phyloP scores from a whole-genome alignment of 495 filamentous ascomycete genomes.

The Hyaloscypha finlandica region DNA sequence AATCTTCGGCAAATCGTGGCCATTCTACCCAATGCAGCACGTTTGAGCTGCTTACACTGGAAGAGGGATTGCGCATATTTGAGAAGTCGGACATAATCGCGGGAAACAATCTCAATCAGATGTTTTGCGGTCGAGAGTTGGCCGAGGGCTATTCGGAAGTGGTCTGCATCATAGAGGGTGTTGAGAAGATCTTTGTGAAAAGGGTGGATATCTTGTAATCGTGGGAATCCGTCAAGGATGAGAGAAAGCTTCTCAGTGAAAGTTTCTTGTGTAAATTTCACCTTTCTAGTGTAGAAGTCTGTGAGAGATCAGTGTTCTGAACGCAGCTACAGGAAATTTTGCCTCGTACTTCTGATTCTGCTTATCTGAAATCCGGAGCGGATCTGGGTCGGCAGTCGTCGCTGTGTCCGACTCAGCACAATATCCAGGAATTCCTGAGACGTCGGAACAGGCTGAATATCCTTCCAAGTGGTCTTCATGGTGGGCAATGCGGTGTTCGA shows the following conservation, averaged over 20 bases:
- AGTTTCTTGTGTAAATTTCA: slow-evolving; percentile 98
- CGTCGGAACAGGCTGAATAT: slow-evolving; percentile 88
- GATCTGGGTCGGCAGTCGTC: slow-evolving; percentile 93
- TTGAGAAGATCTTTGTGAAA: slow-evolving; percentile 74
- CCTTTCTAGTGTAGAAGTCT: slow-evolving; percentile 96
- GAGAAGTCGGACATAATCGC: slow-evolving; percentile 91
- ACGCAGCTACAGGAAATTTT: slow-evolving; percentile 24
- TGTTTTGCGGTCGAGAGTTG: slow-evolving; percentile 95
- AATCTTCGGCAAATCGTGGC: slow-evolving; percentile 91
- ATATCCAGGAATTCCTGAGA: slow-evolving; percentile 96
- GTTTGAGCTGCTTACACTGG: slow-evolving; percentile 93
- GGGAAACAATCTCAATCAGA: slow-evolving; percentile 90
- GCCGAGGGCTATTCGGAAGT: slow-evolving; percentile 94
- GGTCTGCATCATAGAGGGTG: slow-evolving; percentile 89
- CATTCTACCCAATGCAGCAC: slow-evolving; percentile 89
- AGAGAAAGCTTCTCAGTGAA: slow-evolving; percentile 89
- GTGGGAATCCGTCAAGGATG: slow-evolving; percentile 90
- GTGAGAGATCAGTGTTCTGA: slow-evolving; percentile 25
- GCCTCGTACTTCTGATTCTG: slow-evolving; percentile 74
- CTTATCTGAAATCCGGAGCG: slow-evolving; percentile 94
- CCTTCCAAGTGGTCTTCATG: slow-evolving; percentile 57
- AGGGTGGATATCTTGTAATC: slow-evolving; percentile 94
- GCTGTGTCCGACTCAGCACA: slow-evolving; percentile 90
- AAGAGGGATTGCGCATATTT: slow-evolving; percentile 96
- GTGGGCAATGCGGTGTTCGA: slow-evolving; percentile 19